Evolutionary conservation across 2,329 filamentous ascomycete species (phyloP), one percentile per base, ranked within the genome.

Genomic region (Lojkania enalia): DNA sequence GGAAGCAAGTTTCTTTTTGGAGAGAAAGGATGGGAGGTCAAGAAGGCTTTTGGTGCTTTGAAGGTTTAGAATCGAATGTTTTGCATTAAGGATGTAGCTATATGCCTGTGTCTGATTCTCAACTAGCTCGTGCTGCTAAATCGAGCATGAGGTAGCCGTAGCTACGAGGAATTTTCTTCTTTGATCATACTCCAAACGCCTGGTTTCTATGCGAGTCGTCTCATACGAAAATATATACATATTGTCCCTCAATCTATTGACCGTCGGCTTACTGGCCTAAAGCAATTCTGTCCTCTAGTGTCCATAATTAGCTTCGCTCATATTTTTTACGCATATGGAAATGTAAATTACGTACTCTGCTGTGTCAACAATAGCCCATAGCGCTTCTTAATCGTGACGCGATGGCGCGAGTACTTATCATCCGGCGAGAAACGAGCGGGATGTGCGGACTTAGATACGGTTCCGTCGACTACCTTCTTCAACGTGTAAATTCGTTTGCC

Each of bases 381-480:
- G 66, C 94, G 82, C 78, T 88, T 90, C 85, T 96, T 96, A 64
- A 97, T 80, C 15, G 90, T 95, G 38, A 97, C 90, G 61, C 94
- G 85, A 77, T 97, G 92, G 69, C 82, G 78, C 66, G 90, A 96
- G 82, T 95, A 97, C 80, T 96, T 96, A 80, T 99, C 94, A 75
- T 99, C 94, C 54, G 94, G 94, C 35, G 90, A 96, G 80, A 97
- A 99, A 60, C 94, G 83, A 32, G 94, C 94, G 35, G 94, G 92
- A 77, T 97, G 92, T 44, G 94, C 94, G 42, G 88, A 94, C 80
- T 95, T 96, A 71, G 92, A 95, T 66, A 96, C 89, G 69, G 90
- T 83, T 67, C 87, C 87, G 61, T 84, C 79, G 50, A 77, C 62
- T 58, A 95, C 83, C 78, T 97, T 96, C 77, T 96, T 92, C 57